Percentiles rank a stretch among this genome's conserved stretches.
phyloP scores from a whole-genome alignment of 1,284 basidiomycete genomes.

The Marasmius sp. region DNA sequence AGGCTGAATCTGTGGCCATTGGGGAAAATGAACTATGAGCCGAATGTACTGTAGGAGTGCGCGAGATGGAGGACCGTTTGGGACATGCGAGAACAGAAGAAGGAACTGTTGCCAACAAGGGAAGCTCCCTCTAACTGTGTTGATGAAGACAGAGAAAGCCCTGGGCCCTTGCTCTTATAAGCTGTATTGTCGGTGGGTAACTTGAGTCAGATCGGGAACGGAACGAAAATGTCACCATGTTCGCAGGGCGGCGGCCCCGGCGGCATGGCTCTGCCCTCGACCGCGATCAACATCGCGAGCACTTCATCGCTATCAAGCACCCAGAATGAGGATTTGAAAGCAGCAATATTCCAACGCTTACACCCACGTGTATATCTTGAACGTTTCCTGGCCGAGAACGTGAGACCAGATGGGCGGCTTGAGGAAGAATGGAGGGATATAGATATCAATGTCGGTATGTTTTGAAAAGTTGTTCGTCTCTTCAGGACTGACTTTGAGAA shows the following conservation, averaged over 20 bases:
- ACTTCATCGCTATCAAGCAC: slow-evolving; percentile 17
- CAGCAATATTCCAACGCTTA: slow-evolving; percentile 77
- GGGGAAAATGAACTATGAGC: neutral
- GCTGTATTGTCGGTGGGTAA: no score
- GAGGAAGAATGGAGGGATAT: slow-evolving; percentile 65
- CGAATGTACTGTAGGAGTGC: neutral
- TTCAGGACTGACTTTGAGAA: slow-evolving; percentile 2
- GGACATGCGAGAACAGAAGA: neutral
- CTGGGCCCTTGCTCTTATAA: no score
- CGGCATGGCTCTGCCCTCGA: neutral
- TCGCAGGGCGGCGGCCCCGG: no score
- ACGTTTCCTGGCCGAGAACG: slow-evolving; percentile 69
- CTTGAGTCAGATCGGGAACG: no score
- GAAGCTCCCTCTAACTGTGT: neutral
- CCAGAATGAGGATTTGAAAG: slow-evolving; percentile 46
- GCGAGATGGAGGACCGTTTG: neutral
- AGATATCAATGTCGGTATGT: slow-evolving; percentile 72
- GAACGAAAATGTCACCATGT: no score
- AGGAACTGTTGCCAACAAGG: neutral
- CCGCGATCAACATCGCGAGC: neutral
- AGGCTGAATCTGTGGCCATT: neutral
- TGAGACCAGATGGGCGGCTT: slow-evolving; percentile 77
- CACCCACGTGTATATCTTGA: slow-evolving; percentile 82
- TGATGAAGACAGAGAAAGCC: no score
- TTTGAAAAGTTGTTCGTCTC: neutral